A percentile compares a stretch with the other conserved stretches of the same genome.
Conservation (phyloP, 257 asterid species). For the Parsonsia alboflavescens region DNA sequence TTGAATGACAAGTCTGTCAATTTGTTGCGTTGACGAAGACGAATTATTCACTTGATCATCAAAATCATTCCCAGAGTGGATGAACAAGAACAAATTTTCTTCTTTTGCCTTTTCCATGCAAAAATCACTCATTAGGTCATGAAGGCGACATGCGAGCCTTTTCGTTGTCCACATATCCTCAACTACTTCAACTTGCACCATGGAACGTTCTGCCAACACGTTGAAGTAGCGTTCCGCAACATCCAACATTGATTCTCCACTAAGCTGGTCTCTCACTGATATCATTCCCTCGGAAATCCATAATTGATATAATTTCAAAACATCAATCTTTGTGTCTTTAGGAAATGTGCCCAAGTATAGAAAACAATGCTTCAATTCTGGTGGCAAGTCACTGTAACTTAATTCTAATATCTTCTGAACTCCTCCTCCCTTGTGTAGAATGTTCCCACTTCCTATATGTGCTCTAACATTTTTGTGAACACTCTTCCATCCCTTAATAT, state of each 20-base stretch:
- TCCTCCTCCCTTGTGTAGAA: not conserved
- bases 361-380: too few relatives aligned
- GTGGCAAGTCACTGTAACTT: not conserved
- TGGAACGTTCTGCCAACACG: too few relatives aligned
- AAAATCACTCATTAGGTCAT: too few relatives aligned
- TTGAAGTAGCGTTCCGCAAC: too few relatives aligned
- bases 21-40: too few relatives aligned
- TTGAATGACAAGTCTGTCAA: too few relatives aligned
- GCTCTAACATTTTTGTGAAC: not conserved
- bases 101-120: constrained; percentile 5
- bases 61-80: too few relatives aligned
- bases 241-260: constrained; percentile 9
- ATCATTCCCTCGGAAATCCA: constrained; percentile 8
- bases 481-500: not conserved
- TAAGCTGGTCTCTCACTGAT: not conserved
- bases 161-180: not conserved
- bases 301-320: too few relatives aligned
- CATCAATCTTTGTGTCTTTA: too few relatives aligned
- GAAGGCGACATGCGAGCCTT: constrained; percentile 4
- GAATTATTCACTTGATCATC: too few relatives aligned
- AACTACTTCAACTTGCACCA: not conserved
- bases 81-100: not conserved
- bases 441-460: too few relatives aligned
- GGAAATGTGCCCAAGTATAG: too few relatives aligned
- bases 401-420: not conserved